phyloP scores from a whole-genome alignment of 2,329 filamentous ascomycete genomes.

The Fusarium globosum region DNA sequence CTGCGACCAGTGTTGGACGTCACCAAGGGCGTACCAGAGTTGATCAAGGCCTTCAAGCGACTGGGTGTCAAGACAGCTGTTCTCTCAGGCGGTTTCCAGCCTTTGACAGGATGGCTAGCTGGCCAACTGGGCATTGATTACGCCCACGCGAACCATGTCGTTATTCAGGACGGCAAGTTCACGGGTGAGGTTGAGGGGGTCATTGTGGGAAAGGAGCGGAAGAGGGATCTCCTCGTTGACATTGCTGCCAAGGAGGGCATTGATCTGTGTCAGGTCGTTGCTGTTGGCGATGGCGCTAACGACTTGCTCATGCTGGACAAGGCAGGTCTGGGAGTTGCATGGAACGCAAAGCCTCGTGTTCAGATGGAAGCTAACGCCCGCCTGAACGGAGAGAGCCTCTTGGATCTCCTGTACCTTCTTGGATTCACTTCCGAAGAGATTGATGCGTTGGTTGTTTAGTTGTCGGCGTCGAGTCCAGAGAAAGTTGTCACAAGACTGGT shows the following conservation, averaged over 20 bases:
- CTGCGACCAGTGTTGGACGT: constrained; percentile 81
- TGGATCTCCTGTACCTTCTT: constrained; percentile 79
- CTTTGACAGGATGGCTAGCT: constrained; percentile 88
- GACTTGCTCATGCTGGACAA: constrained; percentile 82
- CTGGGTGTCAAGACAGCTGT: constrained; percentile 91
- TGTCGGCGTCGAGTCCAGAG: constrained; percentile 9
- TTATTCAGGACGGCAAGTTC: constrained; percentile 69
- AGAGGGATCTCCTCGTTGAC: constrained; percentile 75
- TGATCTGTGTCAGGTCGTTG: constrained; percentile 73
- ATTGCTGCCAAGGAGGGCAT: constrained; percentile 77
- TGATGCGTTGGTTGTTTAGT: constrained; percentile 42
- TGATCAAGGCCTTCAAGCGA: constrained; percentile 78
- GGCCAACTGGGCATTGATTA: constrained; percentile 85
- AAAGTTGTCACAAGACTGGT: constrained; percentile 15
- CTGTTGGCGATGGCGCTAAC: constrained; percentile 85
- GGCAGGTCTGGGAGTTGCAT: constrained; percentile 81
- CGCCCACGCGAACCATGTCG: constrained; percentile 87
- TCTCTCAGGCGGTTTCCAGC: constrained; percentile 90
- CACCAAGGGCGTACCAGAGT: constrained; percentile 80
- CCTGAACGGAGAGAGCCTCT: constrained; percentile 75
- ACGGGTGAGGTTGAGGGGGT: constrained; percentile 78
- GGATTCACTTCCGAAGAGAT: constrained; percentile 75
- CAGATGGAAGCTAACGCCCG: constrained; percentile 80
- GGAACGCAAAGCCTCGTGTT: constrained; percentile 85
- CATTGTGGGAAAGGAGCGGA: constrained; percentile 82